Evolutionary conservation across 2,329 filamentous ascomycete genomes (phyloP), one percentile per base, ranked within the genome.

Genomic region (Arthrobotrys sphaeroides): DNA sequence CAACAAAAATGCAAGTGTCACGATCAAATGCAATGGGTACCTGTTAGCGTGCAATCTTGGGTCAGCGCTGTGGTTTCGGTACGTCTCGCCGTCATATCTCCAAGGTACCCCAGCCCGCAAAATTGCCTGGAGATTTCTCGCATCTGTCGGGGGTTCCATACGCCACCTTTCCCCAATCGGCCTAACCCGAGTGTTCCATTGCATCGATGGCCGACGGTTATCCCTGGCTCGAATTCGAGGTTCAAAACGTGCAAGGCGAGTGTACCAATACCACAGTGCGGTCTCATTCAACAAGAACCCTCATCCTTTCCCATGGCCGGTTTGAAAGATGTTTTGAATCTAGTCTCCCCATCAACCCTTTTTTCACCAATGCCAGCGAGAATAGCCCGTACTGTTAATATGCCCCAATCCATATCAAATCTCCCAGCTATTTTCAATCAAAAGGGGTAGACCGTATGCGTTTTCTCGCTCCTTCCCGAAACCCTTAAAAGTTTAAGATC

Each of bases 401-500:
- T 65, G 45, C 16, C 26, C 43, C 38, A 53, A 57, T 51, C 51
- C 59, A 69, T 61, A 55, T 68, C 33, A 69, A 62, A 59, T 38
- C 36, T 72, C 59, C 55, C 40, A 60, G 38, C 55, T 31, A 49
- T 43, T 36, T n/a, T 64, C 38, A 59, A 68, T 61, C 61, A 68
- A 74, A 74, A 74, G 62, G 70, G 70, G 70, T 33, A 33, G 26
- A 42, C 20, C 20, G 31, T 31, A 60, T 60, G 55, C 55, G 9
- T 62, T 47, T 55, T 64, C 53, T 74, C 62, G 70, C 70, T 74
- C 70, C 70, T 74, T 74, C 70, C 70, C 62, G 62, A 74, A 74
- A 36, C 51, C 51, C 51, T 31, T 28, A 53, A 36, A 74, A 62
- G 61, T 53, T 51, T 59, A 28, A 57, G 9, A 16, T 40, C 43